Percentiles rank a stretch among this genome's conserved stretches.
phyloP scores from a whole-genome alignment of 2,329 filamentous ascomycete genomes.

The Colletotrichum destructivum region DNA sequence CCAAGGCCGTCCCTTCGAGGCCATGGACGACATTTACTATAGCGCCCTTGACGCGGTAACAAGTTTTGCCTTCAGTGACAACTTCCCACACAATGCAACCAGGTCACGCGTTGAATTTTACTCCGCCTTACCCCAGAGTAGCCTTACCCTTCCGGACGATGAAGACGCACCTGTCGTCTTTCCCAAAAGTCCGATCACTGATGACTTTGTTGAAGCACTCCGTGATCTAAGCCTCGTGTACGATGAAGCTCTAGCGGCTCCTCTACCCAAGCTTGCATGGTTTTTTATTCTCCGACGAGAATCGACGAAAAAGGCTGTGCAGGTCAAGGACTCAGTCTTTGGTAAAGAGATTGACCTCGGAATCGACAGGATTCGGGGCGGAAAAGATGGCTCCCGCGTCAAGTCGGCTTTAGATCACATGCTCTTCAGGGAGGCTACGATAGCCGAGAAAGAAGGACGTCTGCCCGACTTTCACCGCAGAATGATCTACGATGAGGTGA shows the following conservation, averaged over 20 bases:
- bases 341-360: neutral
- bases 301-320: neutral
- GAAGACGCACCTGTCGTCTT: neutral
- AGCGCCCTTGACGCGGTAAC: slow-evolving; percentile 51
- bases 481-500: slow-evolving; percentile 10
- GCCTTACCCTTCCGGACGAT: neutral
- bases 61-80: slow-evolving; percentile 47
- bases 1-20: slow-evolving; percentile 49
- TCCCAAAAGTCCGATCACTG: neutral
- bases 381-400: neutral
- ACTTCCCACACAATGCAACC: neutral
- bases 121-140: neutral
- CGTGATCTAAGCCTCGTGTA: neutral
- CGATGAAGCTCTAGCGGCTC: neutral
- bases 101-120: neutral
- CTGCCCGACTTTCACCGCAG: neutral
- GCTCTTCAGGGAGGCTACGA: slow-evolving; percentile 14
- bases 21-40: slow-evolving; percentile 49
- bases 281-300: neutral
- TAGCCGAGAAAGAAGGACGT: slow-evolving; percentile 20
- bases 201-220: neutral
- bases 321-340: neutral
- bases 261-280: neutral
- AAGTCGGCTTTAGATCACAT: slow-evolving; percentile 21
- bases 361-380: neutral